Percentiles rank a stretch among this genome's conserved stretches.
These are phyloP conservation scores for Chamaecyparis obtusa DNA, from an alignment of 75 land plant species.

Conservation along the genomic window DNA sequence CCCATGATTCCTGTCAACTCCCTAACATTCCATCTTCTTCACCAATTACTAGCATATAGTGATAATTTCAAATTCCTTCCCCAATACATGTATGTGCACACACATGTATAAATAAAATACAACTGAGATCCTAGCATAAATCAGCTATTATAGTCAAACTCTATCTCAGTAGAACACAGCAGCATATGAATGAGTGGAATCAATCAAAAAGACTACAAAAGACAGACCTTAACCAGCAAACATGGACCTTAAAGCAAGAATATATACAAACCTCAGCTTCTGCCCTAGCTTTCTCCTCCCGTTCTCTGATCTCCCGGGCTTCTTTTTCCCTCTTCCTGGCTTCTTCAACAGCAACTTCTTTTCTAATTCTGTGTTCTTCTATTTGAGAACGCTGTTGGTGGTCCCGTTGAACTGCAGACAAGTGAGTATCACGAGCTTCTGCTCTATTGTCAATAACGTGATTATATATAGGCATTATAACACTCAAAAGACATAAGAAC, in stretches of 20 bases:
- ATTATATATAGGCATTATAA: background rate
- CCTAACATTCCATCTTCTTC: too few species aligned
- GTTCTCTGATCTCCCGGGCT: slow-evolving; percentile 23
- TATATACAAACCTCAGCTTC: slow-evolving; percentile 23
- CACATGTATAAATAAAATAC: background rate
- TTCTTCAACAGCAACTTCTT: slow-evolving; percentile 28
- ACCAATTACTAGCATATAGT: too few species aligned
- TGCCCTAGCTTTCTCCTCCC: slow-evolving; percentile 22
- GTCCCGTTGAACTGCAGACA: slow-evolving; percentile 40
- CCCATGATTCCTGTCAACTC: too few species aligned
- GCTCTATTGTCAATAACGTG: slow-evolving; percentile 16
- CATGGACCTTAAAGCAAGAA: background rate
- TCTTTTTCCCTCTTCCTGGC: slow-evolving; percentile 30
- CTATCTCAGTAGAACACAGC: background rate
- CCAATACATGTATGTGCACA: too few species aligned
- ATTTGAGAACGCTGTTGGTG: slow-evolving; percentile 41
- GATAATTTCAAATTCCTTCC: background rate
- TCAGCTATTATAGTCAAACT: background rate
- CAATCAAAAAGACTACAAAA: background rate
- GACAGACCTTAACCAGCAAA: background rate
- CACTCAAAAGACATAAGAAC: background rate
- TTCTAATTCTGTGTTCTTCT: slow-evolving; percentile 43
- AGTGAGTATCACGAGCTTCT: slow-evolving; percentile 34
- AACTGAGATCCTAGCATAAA: background rate
- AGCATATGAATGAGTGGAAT: background rate